These are phyloP conservation scores for Aureobasidium uvarum DNA, from an alignment of 2,329 filamentous ascomycete species.

Conservation along the genomic window DNA sequence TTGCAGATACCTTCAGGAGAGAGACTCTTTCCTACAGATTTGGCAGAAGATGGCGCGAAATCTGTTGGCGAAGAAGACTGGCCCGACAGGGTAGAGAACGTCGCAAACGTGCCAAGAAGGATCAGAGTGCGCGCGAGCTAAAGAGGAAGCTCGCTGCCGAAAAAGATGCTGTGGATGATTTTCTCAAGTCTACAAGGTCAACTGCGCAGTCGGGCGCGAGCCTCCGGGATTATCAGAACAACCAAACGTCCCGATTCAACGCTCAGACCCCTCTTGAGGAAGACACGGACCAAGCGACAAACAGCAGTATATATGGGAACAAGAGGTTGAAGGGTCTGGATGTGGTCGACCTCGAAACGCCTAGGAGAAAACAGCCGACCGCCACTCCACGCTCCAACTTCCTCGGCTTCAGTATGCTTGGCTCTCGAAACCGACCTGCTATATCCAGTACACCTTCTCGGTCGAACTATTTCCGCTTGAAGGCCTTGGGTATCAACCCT, in stretches of 20 bases:
- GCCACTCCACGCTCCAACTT: constrained; percentile 36
- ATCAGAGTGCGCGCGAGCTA: constrained; percentile 29
- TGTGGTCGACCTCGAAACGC: constrained; percentile 15
- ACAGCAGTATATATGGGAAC: constrained; percentile 26
- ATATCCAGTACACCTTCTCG: constrained; percentile 27
- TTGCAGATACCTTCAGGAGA: constrained; percentile 37
- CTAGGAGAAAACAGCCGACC: constrained; percentile 31
- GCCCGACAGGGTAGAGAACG: constrained; percentile 40
- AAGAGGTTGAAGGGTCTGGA: constrained; percentile 37
- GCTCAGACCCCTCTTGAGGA: background rate
- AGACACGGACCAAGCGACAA: background rate
- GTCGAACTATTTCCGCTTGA: constrained; percentile 52
- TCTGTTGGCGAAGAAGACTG: constrained; percentile 39
- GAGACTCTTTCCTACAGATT: constrained; percentile 40
- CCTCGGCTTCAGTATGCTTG: constrained; percentile 33
- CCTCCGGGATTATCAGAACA: background rate
- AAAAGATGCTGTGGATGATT: constrained; percentile 29
- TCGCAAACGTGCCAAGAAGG: constrained; percentile 30
- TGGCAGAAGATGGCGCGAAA: constrained; percentile 41
- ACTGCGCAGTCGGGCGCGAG: background rate
- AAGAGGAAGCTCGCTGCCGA: constrained; percentile 33
- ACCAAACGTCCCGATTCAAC: background rate
- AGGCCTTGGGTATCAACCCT: constrained; percentile 50
- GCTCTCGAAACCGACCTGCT: constrained; percentile 18
- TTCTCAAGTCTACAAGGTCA: constrained; percentile 23